Conservation (phyloP, 177 flowering plant genomes). For the Tripterygium wilfordii region DNA sequence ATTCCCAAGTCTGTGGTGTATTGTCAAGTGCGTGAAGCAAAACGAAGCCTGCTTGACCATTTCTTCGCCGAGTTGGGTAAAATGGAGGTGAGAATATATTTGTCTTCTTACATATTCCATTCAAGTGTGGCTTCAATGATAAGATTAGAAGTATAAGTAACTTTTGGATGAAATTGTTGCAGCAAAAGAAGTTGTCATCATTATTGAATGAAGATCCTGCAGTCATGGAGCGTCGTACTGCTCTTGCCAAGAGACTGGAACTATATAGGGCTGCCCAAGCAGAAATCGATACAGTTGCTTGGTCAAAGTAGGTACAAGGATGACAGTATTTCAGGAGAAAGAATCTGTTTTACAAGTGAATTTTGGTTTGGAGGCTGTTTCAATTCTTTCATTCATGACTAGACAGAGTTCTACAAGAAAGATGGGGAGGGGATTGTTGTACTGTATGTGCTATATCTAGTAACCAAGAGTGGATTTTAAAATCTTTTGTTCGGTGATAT, state of each 20-base stretch:
- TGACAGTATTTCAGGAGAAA: too few relatives aligned
- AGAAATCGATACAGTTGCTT: slow-evolving; percentile 65
- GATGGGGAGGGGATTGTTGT: too few relatives aligned
- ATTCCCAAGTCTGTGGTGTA: slow-evolving; percentile 89
- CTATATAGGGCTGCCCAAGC: slow-evolving; percentile 70
- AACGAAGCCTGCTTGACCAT: slow-evolving; percentile 80
- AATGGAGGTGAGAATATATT: slow-evolving; percentile 63
- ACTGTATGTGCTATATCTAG: too few relatives aligned
- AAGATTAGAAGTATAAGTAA: not conserved
- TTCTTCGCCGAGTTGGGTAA: slow-evolving; percentile 84
- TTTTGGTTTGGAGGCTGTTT: too few relatives aligned
- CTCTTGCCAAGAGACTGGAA: slow-evolving; percentile 68
- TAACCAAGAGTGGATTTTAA: too few relatives aligned
- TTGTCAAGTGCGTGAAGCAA: slow-evolving; percentile 95
- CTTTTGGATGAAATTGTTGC: slow-evolving; percentile 13
- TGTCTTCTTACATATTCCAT: too few relatives aligned
- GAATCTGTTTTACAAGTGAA: too few relatives aligned
- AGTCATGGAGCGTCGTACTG: slow-evolving; percentile 59
- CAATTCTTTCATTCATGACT: too few relatives aligned
- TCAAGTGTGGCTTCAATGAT: too few relatives aligned
- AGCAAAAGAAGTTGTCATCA: slow-evolving; percentile 46
- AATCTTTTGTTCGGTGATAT: too few relatives aligned
- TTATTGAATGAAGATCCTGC: slow-evolving; percentile 76
- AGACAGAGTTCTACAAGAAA: too few relatives aligned
- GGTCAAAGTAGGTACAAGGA: slow-evolving; percentile 69